Conservation (phyloP, 106 monocot genomes). For the Xerophyta viscosa region DNA sequence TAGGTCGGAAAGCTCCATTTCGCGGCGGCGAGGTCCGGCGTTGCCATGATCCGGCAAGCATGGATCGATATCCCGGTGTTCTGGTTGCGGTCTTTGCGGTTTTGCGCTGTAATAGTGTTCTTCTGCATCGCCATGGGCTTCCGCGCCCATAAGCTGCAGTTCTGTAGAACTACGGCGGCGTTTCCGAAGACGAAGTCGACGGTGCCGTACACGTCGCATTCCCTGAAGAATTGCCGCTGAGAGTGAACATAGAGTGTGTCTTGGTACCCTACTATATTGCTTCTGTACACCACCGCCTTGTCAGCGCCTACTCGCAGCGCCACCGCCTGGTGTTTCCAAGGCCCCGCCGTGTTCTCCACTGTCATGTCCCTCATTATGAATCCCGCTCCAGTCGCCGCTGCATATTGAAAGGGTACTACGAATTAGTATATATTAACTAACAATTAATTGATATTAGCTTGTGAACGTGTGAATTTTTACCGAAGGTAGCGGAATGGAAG, state of each 20-base stretch:
- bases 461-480: slow-evolving; percentile 7
- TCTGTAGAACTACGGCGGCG: slow-evolving; percentile 79
- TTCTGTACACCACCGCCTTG: slow-evolving; percentile 69
- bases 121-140: slow-evolving; percentile 61
- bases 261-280: slow-evolving; percentile 60
- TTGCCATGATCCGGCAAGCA: slow-evolving; percentile 37
- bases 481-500: slow-evolving; percentile 63
- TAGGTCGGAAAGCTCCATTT: slow-evolving; percentile 34
- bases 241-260: slow-evolving; percentile 76
- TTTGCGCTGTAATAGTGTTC: slow-evolving; percentile 7
- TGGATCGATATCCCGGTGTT: slow-evolving; percentile 99
- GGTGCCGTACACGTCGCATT: slow-evolving; percentile 82
- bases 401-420: too few species aligned
- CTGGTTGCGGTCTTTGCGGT: slow-evolving; percentile 27
- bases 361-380: slow-evolving; percentile 70
- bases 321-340: slow-evolving; percentile 73
- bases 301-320: slow-evolving; percentile 73
- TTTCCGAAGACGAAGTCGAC: slow-evolving; percentile 95
- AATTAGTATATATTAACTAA: too few species aligned
- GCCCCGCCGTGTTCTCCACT: slow-evolving; percentile 60
- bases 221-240: slow-evolving; percentile 60
- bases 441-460: too few species aligned
- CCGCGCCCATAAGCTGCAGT: slow-evolving; percentile 61
- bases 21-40: slow-evolving; percentile 40
- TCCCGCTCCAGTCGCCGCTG: slow-evolving; percentile 52